phyloP scores from a whole-genome alignment of 2,329 filamentous ascomycete species.

The Nigrospora sphaerica region DNA sequence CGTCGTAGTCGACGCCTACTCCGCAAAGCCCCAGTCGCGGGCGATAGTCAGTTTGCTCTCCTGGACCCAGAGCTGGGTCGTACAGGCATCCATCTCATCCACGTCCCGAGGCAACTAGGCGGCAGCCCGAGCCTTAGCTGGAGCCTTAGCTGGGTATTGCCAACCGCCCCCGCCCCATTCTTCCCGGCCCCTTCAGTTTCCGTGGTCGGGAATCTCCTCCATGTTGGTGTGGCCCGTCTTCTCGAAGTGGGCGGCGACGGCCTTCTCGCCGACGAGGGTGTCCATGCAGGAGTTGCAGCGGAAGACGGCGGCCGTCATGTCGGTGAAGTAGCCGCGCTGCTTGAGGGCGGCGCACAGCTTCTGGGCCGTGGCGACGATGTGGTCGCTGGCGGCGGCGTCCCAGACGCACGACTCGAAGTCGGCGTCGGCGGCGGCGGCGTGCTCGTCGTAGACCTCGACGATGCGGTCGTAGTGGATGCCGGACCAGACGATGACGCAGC shows the following conservation, averaged over 20 bases:
- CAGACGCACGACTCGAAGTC: slow-evolving; percentile 66
- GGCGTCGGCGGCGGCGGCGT: slow-evolving; percentile 49
- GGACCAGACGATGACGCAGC: slow-evolving; percentile 81
- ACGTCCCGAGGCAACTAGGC: neutral
- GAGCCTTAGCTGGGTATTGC: no score
- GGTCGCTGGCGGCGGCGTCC: slow-evolving; percentile 42
- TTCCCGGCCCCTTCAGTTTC: no score
- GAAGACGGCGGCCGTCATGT: slow-evolving; percentile 73
- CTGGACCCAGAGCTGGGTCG: no score
- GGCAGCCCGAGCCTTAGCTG: neutral
- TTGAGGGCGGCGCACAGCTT: slow-evolving; percentile 58
- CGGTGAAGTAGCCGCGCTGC: slow-evolving; percentile 77
- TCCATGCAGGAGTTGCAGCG: slow-evolving; percentile 68
- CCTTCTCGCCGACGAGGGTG: slow-evolving; percentile 59
- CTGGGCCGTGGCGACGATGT: slow-evolving; percentile 63
- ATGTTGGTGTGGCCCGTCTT: slow-evolving; percentile 54
- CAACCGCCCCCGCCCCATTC: no score
- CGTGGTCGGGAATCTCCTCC: slow-evolving; percentile 34
- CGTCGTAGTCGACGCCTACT: no score
- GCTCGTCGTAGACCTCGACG: slow-evolving; percentile 60
- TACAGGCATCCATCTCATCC: no score
- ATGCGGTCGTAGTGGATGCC: slow-evolving; percentile 93
- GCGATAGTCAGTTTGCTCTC: no score
- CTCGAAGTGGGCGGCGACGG: slow-evolving; percentile 55
- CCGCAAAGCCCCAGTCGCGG: no score